Base-by-base conservation (phyloP, 2,329 filamentous ascomycete genomes). In the Polychaeton citri region DNA sequence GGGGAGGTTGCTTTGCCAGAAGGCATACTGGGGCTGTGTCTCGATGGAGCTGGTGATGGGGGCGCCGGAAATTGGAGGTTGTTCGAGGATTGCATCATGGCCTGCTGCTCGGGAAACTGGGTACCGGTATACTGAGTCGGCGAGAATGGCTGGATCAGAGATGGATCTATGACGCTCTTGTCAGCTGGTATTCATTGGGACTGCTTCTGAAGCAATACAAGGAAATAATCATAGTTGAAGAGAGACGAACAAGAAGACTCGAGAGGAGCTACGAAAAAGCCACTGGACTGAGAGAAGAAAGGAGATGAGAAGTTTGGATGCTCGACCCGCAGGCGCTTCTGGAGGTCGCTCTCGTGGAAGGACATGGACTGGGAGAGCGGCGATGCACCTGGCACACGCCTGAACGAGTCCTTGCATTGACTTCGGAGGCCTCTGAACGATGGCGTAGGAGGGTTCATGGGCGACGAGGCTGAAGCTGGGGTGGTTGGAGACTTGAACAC, bases 11-110 rank as follows among this genome's bases (percentile, higher is more conserved):
- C 41, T 38, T 53, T 51, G 30, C 38, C 44, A 21, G 53, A 58
- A n/a, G 57, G 43, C 13, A 43, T 51, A 15, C 57, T 54, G 18
- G 62, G 62, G 48, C 63, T 65, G 31, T 59, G 57, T 12, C 72
- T 69, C 9, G 75, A 74, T 35, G 73, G 66, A n/a, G 73, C 72
- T 3, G 80, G 79, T 2, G 79, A 83, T 30, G 71, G 63, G 74
- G 70, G 38, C 63, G 61, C 49, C 36, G 59, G 53, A 43, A 61
- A 61, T 21, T 34, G 37, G 17, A 41, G 61, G 57, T 19, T 60
- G 13, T 10, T 32, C 12, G 43, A 45, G 24, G 50, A 58, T 20
- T 62, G 60, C 9, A 59, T 57, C 26, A 57, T 55, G 12, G 56
- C 52, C 28, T 52, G 52, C 21, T 62, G 52, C 10, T 64, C 60